Evolutionary conservation across 352 stramenopile species (phyloP).

Genomic region (Pythium coloratum): DNA sequence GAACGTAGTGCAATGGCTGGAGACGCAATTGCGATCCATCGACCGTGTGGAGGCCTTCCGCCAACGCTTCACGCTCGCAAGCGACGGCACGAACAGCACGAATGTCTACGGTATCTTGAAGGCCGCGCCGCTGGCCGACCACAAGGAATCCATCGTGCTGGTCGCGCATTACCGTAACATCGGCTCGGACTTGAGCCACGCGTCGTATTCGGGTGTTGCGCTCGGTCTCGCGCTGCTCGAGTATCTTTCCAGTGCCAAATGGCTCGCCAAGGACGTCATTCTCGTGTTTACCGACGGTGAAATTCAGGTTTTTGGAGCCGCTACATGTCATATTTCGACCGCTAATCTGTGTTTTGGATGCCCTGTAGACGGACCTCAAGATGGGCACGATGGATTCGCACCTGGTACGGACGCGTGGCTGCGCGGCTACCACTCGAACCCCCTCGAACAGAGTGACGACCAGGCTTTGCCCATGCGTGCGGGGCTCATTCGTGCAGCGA

Average conservation of each 20-base stretch:
- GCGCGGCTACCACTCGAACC: conserved; percentile 66
- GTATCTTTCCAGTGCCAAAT: conserved; percentile 60
- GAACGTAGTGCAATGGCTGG: conserved; percentile 56
- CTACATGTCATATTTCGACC: not conserved
- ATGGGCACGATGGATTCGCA: conserved; percentile 62
- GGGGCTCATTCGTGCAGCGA: conserved; percentile 71
- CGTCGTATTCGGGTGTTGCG: conserved; percentile 52
- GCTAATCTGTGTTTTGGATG: not conserved
- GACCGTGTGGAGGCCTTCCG: conserved; percentile 61
- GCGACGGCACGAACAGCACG: conserved; percentile 29
- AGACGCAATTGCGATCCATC: conserved; percentile 46
- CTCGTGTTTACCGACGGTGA: conserved; percentile 73
- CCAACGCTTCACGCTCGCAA: conserved; percentile 42
- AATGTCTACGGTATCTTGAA: conserved; percentile 84
- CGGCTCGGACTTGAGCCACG: conserved; percentile 28
- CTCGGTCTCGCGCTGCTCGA: conserved; percentile 61
- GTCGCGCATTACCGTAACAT: conserved; percentile 74
- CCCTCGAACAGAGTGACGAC: conserved; percentile 27
- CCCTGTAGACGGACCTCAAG: conserved; percentile 50
- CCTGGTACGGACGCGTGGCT: conserved; percentile 74
- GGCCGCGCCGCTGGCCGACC: conserved; percentile 68
- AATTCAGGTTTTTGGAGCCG: not conserved
- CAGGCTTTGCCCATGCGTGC: conserved; percentile 58
- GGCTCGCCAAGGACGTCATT: conserved; percentile 85
- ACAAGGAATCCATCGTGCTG: conserved; percentile 75